Conservation (phyloP, 495 filamentous ascomycete genomes). For the Penicillium roqueforti region DNA sequence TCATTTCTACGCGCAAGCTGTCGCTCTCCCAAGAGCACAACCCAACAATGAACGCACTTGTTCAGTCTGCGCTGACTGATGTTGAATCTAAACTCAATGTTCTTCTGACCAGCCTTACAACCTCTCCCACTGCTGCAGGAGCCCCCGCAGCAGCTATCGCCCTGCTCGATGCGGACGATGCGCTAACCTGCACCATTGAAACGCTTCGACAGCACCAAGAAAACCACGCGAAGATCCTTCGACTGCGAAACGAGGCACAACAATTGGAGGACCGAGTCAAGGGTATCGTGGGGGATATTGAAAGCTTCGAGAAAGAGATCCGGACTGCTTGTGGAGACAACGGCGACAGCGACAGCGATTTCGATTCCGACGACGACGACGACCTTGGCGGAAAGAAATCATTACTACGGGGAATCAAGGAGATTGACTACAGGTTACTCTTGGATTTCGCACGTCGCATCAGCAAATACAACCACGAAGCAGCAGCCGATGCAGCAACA, state of each 20-base stretch:
- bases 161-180: constrained; percentile 43
- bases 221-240: constrained; percentile 40
- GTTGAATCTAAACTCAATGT: constrained; percentile 43
- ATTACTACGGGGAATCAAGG: constrained; percentile 20
- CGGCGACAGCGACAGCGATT: constrained; percentile 28
- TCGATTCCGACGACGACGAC: constrained; percentile 25
- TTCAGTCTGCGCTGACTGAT: constrained; percentile 35
- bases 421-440: constrained; percentile 43
- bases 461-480: constrained; percentile 47
- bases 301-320: constrained; percentile 38
- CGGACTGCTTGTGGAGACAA: constrained; percentile 30
- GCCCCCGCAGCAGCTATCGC: constrained; percentile 38
- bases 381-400: constrained; percentile 8
- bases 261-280: constrained; percentile 39
- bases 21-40: neutral
- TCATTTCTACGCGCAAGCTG: neutral
- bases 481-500: constrained; percentile 41
- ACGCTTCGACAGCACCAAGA: constrained; percentile 42
- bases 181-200: constrained; percentile 34
- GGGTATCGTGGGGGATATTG: constrained; percentile 39
- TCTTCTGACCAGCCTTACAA: constrained; percentile 40
- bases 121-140: constrained; percentile 39
- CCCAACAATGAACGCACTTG: constrained; percentile 34
- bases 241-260: constrained; percentile 36
- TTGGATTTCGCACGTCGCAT: constrained; percentile 47